A percentile compares a stretch with the other conserved stretches of the same genome.
Evolutionary conservation across 352 stramenopile species (phyloP).

Genomic region (Phytophthora idaei): DNA sequence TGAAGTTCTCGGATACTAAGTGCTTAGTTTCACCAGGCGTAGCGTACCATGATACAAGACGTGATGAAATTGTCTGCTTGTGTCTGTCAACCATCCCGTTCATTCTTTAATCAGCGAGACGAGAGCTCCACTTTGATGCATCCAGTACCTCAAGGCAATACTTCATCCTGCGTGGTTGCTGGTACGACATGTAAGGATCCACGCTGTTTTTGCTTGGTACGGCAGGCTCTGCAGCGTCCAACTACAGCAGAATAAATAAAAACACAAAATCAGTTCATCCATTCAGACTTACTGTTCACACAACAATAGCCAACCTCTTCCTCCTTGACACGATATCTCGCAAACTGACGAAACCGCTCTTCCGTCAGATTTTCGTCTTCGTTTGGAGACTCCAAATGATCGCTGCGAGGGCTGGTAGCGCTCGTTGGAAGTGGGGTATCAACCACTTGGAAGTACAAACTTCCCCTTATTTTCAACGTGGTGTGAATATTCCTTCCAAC

Average conservation of each 20-base stretch:
- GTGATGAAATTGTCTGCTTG: not conserved
- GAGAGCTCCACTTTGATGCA: slow-evolving; percentile 41
- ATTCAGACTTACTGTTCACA: no score
- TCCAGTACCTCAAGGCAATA: slow-evolving; percentile 66
- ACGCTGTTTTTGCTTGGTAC: slow-evolving; percentile 32
- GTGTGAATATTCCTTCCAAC: slow-evolving; percentile 75
- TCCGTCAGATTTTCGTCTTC: slow-evolving; percentile 69
- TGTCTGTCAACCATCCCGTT: not conserved
- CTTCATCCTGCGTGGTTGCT: slow-evolving; percentile 59
- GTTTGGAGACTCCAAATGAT: slow-evolving; percentile 38
- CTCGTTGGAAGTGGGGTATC: slow-evolving; percentile 11
- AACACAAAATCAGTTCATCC: not conserved
- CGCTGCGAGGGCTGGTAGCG: not conserved
- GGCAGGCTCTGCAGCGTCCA: slow-evolving; percentile 17
- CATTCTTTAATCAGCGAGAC: slow-evolving; percentile 1
- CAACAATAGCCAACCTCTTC: slow-evolving; percentile 34
- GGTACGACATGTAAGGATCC: slow-evolving; percentile 71
- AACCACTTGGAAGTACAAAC: slow-evolving; percentile 65
- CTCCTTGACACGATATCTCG: slow-evolving; percentile 64
- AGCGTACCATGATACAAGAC: no score
- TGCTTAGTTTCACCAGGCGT: no score
- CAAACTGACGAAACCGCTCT: slow-evolving; percentile 72
- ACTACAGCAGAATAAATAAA: slow-evolving; percentile 14
- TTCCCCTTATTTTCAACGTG: slow-evolving; percentile 66
- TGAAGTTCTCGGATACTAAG: no score